A percentile compares a stretch with the other conserved stretches of the same genome.
Evolutionary conservation across 1,284 basidiomycete genomes (phyloP).

Genomic region (Bondarzewia mesenterica): DNA sequence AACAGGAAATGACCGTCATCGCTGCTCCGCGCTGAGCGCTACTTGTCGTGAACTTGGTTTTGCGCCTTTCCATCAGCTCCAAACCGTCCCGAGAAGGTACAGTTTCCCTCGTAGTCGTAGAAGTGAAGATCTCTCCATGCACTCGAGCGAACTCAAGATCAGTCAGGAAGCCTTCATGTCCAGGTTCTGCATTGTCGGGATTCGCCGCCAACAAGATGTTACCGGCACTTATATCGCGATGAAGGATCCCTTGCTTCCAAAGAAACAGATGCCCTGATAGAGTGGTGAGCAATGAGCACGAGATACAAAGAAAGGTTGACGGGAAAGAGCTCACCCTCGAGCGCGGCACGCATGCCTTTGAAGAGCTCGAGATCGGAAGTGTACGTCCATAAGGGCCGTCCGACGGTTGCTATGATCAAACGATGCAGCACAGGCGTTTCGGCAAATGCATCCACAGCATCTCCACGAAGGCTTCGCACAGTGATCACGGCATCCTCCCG

Average conservation of each 20-base stretch:
- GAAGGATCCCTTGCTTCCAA: constrained; percentile 3
- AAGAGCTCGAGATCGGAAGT: constrained; percentile 3
- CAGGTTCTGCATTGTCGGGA: neutral
- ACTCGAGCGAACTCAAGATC: constrained; percentile 9
- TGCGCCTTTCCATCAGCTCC: neutral
- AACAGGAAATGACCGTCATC: constrained; percentile 6
- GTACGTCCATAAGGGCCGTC: constrained; percentile 12
- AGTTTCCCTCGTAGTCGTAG: neutral
- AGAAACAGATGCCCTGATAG: constrained; percentile 4
- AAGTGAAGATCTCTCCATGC: neutral
- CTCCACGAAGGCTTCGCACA: neutral
- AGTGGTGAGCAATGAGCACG: neutral
- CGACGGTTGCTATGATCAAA: constrained; percentile 7
- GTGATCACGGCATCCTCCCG: neutral
- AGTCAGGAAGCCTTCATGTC: constrained; percentile 7
- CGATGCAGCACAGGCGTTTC: constrained; percentile 6
- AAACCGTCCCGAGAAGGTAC: neutral
- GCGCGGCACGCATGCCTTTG: constrained; percentile 2
- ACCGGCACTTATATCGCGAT: constrained; percentile 7
- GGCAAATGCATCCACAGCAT: neutral
- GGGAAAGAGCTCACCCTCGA: neutral
- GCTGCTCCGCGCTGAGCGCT: neutral
- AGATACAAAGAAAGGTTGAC: neutral
- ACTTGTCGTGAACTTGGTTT: no score
- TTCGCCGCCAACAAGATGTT: constrained; percentile 9